Evolutionary conservation across 1,139 yeast genomes (phyloP), one percentile per base, ranked within the genome.

Genomic region (Keqinozyma sinolaborantium): DNA sequence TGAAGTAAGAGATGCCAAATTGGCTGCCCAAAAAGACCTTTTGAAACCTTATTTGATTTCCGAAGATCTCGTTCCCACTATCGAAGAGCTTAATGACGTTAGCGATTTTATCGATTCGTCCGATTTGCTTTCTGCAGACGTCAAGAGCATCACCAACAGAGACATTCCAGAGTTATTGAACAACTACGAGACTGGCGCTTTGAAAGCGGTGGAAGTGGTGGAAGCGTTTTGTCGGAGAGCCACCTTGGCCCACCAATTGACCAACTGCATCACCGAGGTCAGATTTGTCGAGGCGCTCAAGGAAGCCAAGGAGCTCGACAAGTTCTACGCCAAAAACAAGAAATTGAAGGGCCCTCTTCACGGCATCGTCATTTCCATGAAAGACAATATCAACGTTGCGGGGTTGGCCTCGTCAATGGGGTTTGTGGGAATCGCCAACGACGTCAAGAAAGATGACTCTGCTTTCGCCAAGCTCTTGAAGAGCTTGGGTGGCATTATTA

Each of bases 311-410:
- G 46, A 32, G 16, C 48, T 59, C 38, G 67, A 60, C 34, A 53
- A 46, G n/a, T 47, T 7, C 21, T 18, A 18, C 21, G 10, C 9
- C 21, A 18, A 7, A 31, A 53, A 66, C 31, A 85, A 86, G 10
- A 71, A 73, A 45, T 57, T 80, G 0, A 56, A 77, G 30, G 94
- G 94, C 24, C 86, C 87, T 5, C 61, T 83, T 35, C 92, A 83
- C 47, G 94, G 94, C 12, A 58, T 83, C 21, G 88, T 90, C n/a
- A 58, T 83, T 24, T 81, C 90, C 1, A 58, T 83, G 35, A 83
- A 83, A 47, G 94, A 83, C 50, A 87, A 82, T 44, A 70, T 79
- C 56, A 68, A 73, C 40, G 75, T 66, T 46, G 64, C 59, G 31
- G 81, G 76, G 1, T 40, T 20, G 73, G 63, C 44, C 59, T 73